Base-by-base conservation (phyloP, 768 basidiomycete genomes). In the Sutorius australiensis region DNA sequence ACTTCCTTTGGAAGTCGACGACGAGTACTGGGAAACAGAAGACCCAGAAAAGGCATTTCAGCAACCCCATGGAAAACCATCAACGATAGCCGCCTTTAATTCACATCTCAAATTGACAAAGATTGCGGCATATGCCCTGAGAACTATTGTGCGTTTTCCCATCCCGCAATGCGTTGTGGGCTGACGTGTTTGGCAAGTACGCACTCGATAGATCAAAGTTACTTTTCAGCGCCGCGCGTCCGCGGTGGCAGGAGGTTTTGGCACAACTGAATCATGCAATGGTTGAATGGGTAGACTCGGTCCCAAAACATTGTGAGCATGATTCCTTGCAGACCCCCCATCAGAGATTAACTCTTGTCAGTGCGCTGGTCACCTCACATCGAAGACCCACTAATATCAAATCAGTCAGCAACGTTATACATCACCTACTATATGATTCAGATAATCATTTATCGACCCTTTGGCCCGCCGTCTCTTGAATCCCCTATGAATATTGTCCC, bases 1-100 rank as follows among this genome's bases (percentile, higher is more conserved):
- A 42, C 72, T 89, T 32, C 89, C 89, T 37, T 76, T 89, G 12
- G 89, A 92, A 66, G 85, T 92, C 13, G 89, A 95, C 58, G 86
- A 87, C 60, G 81, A 85, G 56, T 91, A 83, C 63, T 94, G 89
- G 90, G 79, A 82, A 55, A 71, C 69, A 16, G 73, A 68, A 48
- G 77, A 77, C 50, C 74, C 79, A 12, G 66, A 72, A 10, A 64
- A 68, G 27, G 76, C 78, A 28, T 92, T 89, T 69, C 77, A 78
- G 54, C 92, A 92, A 59, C 91, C 89, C 10, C 63, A 71, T 12
- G 79, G 72, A 11, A 75, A 80, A 53, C 83, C 86, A 16, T 80
- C 82, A 24, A 71, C 68, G 44, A 69, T 89, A 33, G 65, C 84
- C 16, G 78, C 74, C 17, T 92, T 92, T 67, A 83, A 81, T 61